Evolutionary conservation across 306 rosid genomes (phyloP).

Genomic region (Lablab purpureus): DNA sequence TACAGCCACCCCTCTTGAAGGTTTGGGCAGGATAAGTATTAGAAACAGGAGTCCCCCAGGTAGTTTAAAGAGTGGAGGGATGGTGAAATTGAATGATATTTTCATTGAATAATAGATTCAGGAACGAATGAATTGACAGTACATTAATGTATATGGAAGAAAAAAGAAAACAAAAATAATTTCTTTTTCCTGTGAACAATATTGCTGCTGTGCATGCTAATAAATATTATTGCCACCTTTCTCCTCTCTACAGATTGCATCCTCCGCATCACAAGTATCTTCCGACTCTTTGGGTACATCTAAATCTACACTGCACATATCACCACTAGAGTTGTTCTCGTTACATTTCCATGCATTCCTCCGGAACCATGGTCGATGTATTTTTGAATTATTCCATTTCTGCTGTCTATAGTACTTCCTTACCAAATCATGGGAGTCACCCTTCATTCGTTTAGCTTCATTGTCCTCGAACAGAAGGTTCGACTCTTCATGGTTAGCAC

Average conservation of each 20-base stretch:
- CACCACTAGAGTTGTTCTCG: slow-evolving; percentile 59
- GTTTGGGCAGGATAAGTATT: slow-evolving; percentile 51
- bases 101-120: slow-evolving; percentile 63
- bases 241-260: slow-evolving; percentile 67
- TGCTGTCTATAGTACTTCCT: slow-evolving; percentile 80
- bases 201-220: slow-evolving; percentile 69
- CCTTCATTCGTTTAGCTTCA: slow-evolving; percentile 62
- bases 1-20: slow-evolving; percentile 57
- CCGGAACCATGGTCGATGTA: slow-evolving; percentile 62
- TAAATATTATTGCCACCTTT: slow-evolving; percentile 65
- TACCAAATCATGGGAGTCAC: slow-evolving; percentile 70
- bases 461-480: slow-evolving; percentile 47
- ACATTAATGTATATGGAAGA: slow-evolving; percentile 53
- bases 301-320: slow-evolving; percentile 54
- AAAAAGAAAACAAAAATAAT: slow-evolving; percentile 56
- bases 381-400: slow-evolving; percentile 77
- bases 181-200: slow-evolving; percentile 67
- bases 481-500: slow-evolving; percentile 52
- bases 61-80: slow-evolving; percentile 49
- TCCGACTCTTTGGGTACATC: slow-evolving; percentile 59
- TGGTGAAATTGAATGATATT: slow-evolving; percentile 67
- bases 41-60: slow-evolving; percentile 40
- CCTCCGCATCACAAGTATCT: slow-evolving; percentile 63
- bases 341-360: slow-evolving; percentile 61
- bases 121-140: slow-evolving; percentile 73